phyloP scores from a whole-genome alignment of 192 early-diverging fungal species.

The Chytriomyces sp. region DNA sequence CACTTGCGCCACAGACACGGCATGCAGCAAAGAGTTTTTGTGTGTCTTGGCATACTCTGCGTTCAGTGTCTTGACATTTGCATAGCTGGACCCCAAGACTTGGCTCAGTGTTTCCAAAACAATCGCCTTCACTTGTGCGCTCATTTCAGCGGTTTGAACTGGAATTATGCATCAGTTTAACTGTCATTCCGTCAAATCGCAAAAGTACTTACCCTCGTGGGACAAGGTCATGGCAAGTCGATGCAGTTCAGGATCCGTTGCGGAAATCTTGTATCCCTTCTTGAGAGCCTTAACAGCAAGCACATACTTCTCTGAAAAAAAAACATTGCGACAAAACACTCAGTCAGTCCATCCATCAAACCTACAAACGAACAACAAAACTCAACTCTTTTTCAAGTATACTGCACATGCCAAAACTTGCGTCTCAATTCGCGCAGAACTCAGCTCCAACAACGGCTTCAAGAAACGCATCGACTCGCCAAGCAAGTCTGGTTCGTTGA shows the following conservation, averaged over 20 bases:
- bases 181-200: background rate
- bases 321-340: background rate
- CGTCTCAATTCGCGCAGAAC: slow-evolving; percentile 61
- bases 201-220: slow-evolving; percentile 12
- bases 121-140: slow-evolving; percentile 27
- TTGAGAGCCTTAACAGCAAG: slow-evolving; percentile 69
- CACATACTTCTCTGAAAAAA: slow-evolving; percentile 63
- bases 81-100: slow-evolving; percentile 11
- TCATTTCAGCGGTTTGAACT: background rate
- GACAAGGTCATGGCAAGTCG: slow-evolving; percentile 37
- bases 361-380: slow-evolving; percentile 6
- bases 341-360: background rate
- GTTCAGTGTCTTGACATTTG: slow-evolving; percentile 30
- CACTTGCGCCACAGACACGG: slow-evolving; percentile 23
- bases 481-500: slow-evolving; percentile 70
- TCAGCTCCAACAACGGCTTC: slow-evolving; percentile 67
- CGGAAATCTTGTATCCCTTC: slow-evolving; percentile 40
- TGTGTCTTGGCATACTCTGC: slow-evolving; percentile 13
- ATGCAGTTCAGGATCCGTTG: slow-evolving; percentile 38
- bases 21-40: slow-evolving; percentile 25
- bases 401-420: slow-evolving; percentile 70
- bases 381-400: slow-evolving; percentile 67
- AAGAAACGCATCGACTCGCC: slow-evolving; percentile 79
- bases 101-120: slow-evolving; percentile 19
- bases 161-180: background rate